phyloP scores from a whole-genome alignment of 805 yeast genomes.

The Wickerhamiella spandovensis region DNA sequence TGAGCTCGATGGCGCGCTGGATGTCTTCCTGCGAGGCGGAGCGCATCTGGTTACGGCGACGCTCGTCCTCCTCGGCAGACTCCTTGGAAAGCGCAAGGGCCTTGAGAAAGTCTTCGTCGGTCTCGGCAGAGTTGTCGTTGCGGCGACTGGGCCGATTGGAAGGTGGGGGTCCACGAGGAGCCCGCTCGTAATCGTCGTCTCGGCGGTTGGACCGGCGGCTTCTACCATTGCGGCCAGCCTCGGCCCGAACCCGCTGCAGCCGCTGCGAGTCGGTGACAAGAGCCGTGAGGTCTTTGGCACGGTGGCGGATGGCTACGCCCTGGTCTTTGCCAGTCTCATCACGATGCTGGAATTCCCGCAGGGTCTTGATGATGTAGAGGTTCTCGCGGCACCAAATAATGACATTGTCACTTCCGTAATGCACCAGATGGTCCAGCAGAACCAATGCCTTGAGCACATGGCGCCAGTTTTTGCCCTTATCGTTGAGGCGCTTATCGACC shows the following conservation, averaged over 20 bases:
- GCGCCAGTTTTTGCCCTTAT: slow-evolving; percentile 94
- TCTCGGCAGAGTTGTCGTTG: slow-evolving; percentile 20
- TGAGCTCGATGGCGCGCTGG: slow-evolving; percentile 53
- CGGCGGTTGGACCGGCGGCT: slow-evolving; percentile 5
- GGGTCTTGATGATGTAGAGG: slow-evolving; percentile 72
- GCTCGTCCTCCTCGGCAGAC: slow-evolving; percentile 77
- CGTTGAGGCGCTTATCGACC: slow-evolving; percentile 81
- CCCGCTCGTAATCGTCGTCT: slow-evolving; percentile 6
- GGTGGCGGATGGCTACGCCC: slow-evolving; percentile 76
- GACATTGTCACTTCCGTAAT: slow-evolving; percentile 77
- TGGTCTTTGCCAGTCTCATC: slow-evolving; percentile 75
- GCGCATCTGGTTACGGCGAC: slow-evolving; percentile 26
- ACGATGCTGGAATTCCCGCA: slow-evolving; percentile 73
- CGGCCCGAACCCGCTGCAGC: slow-evolving; percentile 52
- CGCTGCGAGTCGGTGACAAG: slow-evolving; percentile 72
- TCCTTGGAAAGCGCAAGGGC: slow-evolving; percentile 69
- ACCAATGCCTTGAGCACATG: slow-evolving; percentile 88
- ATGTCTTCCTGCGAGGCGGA: slow-evolving; percentile 47
- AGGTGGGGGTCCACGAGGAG: slow-evolving; percentile 21
- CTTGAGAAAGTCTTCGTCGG: slow-evolving; percentile 62
- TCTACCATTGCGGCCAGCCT: slow-evolving; percentile 14
- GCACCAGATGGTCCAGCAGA: slow-evolving; percentile 74
- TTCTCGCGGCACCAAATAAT: slow-evolving; percentile 88
- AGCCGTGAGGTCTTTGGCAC: slow-evolving; percentile 79
- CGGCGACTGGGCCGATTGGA: slow-evolving; percentile 20